Evolutionary conservation across 2,329 filamentous ascomycete species (phyloP), one percentile per base, ranked within the genome.

Genomic region (Lecanicillium sp.): DNA sequence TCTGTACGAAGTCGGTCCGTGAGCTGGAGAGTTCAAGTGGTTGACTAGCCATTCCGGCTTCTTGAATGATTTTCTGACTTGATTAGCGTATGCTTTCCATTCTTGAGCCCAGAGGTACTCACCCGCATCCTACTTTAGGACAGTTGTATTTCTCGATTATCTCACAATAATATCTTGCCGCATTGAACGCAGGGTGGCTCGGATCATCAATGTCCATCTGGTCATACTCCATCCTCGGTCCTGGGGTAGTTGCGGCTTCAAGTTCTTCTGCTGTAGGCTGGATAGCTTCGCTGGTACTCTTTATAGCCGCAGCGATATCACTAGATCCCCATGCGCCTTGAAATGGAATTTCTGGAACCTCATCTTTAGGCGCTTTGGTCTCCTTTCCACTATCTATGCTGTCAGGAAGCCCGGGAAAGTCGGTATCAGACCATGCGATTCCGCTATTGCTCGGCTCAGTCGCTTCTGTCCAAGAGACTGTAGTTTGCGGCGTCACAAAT

Each of bases 401-500:
- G 29, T 20, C 16, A 8, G 14, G 3, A 14, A 40, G 38, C 5
- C 1, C 18, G 3, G 38, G 33, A 13, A 40, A 40, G 11, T 32
- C 20, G 4, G 3, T 5, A 5, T 40, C 38, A 3, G 33, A 14
- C 14, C 22, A 25, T 6, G 11, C 22, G 11, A 6, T 25, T 25
- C 22, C 22, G 22, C 11, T 11, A 11, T 6, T 11, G 22, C 22
- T 25, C n/a, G 22, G 22, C 22, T 25, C 22, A 25, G 22, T 25
- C 22, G 7, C 11, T 11, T 11, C 22, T 11, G 11, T 6, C 22
- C 22, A 25, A 25, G 22, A 25, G 22, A 11, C 22, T 7, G 7
- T 11, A 25, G 22, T 25, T 7, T 25, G 7, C 7, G 22, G 22
- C 3, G 42, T 38, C 51, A 60, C 50, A 36, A 50, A 58, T 1